Percentiles rank a stretch among this genome's conserved stretches.
Conservation (phyloP, 148 eudicot genomes). For the Oxyria digyna region DNA sequence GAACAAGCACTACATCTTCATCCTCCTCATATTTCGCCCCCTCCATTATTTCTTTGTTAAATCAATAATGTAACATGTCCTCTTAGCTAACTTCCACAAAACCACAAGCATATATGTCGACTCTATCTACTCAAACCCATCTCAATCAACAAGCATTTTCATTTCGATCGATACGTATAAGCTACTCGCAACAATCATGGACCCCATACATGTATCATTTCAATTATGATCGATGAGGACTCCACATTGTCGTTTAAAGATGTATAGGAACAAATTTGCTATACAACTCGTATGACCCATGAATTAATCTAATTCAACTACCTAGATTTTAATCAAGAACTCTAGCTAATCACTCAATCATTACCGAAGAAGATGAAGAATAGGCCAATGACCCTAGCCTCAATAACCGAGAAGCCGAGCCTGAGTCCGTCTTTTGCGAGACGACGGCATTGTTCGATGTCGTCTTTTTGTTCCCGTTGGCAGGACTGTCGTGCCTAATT, state of each 20-base stretch:
- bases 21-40: neutral
- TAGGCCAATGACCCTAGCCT: slow-evolving; percentile 44
- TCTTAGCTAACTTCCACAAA: neutral
- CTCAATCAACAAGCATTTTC: neutral
- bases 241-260: too few species aligned
- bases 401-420: slow-evolving; percentile 26
- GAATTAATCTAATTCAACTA: neutral
- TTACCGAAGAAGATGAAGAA: slow-evolving; percentile 43
- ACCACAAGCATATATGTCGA: slow-evolving; percentile 5
- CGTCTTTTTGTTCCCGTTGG: slow-evolving; percentile 32
- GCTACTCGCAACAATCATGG: neutral
- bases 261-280: neutral
- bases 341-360: slow-evolving; percentile 7
- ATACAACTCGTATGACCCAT: neutral
- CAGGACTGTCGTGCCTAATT: slow-evolving; percentile 38
- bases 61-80: neutral
- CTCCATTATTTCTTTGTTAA: neutral
- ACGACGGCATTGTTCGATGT: neutral
- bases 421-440: slow-evolving; percentile 23
- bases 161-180: neutral
- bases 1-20: too few species aligned
- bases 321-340: neutral
- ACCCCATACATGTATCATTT: neutral
- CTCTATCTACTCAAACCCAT: neutral
- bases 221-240: neutral